phyloP scores from a whole-genome alignment of 2,329 filamentous ascomycete genomes.

The Colletotrichum acutatum region DNA sequence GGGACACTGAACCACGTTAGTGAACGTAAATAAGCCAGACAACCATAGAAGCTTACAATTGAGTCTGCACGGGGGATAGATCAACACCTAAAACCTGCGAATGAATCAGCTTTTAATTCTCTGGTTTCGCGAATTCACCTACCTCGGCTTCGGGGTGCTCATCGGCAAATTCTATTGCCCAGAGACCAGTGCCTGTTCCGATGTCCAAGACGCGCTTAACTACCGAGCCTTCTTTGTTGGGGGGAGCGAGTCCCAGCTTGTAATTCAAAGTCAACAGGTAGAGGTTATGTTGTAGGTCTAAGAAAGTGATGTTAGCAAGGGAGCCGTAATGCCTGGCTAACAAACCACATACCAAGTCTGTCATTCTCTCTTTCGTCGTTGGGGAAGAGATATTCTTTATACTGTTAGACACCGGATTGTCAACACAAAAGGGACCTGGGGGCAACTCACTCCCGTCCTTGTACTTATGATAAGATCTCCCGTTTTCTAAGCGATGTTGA shows the following conservation, averaged over 20 bases:
- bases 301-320: conserved; percentile 16
- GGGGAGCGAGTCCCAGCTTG: background rate
- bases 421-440: background rate
- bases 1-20: conserved; percentile 54
- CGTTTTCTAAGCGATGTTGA: background rate
- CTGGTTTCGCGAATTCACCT: background rate
- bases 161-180: conserved; percentile 55
- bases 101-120: background rate
- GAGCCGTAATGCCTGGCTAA: background rate
- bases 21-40: conserved; percentile 31
- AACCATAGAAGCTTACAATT: background rate
- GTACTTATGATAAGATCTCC: conserved; percentile 4
- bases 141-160: conserved; percentile 22
- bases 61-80: background rate
- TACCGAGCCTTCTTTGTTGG: background rate
- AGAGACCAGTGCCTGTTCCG: conserved; percentile 42
- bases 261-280: background rate
- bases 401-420: background rate
- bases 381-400: background rate
- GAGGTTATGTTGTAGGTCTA: conserved; percentile 52
- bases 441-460: background rate
- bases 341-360: background rate
- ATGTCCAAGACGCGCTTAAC: conserved; percentile 42
- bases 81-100: conserved; percentile 37
- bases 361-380: background rate